These are phyloP conservation scores for Trichoderma simmonsii DNA, from an alignment of 2,329 filamentous ascomycete species.

Conservation along the genomic window DNA sequence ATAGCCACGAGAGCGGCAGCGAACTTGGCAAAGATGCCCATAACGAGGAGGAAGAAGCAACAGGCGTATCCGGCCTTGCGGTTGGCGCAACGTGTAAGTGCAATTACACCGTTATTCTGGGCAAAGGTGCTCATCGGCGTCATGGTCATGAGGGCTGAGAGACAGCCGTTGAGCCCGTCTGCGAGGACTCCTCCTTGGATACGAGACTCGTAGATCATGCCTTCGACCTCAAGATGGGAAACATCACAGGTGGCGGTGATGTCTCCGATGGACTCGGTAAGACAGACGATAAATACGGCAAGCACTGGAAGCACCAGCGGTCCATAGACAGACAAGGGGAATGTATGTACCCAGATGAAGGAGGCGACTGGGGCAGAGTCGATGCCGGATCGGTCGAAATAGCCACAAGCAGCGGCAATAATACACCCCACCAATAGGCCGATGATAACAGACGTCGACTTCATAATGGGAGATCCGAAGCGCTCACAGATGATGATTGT, in stretches of 20 bases:
- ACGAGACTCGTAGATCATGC: slow-evolving; percentile 67
- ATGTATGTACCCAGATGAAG: slow-evolving; percentile 78
- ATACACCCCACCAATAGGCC: slow-evolving; percentile 74
- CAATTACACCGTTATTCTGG: slow-evolving; percentile 83
- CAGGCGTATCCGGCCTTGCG: slow-evolving; percentile 76
- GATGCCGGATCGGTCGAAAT: slow-evolving; percentile 73
- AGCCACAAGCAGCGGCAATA: slow-evolving; percentile 73
- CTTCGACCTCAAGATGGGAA: slow-evolving; percentile 70
- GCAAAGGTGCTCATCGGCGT: slow-evolving; percentile 79
- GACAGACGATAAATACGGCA: slow-evolving; percentile 67
- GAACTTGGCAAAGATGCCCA: slow-evolving; percentile 82
- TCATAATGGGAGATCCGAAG: slow-evolving; percentile 82
- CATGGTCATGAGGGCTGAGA: slow-evolving; percentile 74
- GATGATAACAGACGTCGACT: slow-evolving; percentile 71
- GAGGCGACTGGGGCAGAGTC: slow-evolving; percentile 66
- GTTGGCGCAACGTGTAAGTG: slow-evolving; percentile 77
- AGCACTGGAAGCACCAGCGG: slow-evolving; percentile 71
- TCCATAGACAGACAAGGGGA: slow-evolving; percentile 67
- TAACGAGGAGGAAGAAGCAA: slow-evolving; percentile 72
- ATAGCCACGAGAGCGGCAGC: slow-evolving; percentile 76
- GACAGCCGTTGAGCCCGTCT: slow-evolving; percentile 71
- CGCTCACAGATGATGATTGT: slow-evolving; percentile 78
- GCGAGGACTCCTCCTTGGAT: slow-evolving; percentile 78
- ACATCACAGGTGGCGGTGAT: slow-evolving; percentile 82
- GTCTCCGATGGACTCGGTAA: slow-evolving; percentile 77